Conservation (phyloP, 129 eudicot genomes). For the Oenanthe sinensis region DNA sequence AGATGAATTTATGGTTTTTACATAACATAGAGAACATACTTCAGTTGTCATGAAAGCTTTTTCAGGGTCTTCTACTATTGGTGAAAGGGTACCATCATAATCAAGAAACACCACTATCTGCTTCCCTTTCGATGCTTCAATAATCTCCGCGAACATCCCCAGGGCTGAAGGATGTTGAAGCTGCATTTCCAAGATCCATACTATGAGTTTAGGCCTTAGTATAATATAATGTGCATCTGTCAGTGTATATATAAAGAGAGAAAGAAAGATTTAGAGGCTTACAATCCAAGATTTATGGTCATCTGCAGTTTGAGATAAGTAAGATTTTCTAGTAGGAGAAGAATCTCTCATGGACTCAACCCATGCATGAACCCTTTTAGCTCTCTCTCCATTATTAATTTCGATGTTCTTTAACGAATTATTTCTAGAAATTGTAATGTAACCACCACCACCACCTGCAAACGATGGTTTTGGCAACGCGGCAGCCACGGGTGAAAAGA, state of each 20-base stretch:
- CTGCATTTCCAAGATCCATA: constrained; percentile 15
- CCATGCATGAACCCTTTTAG: constrained; percentile 35
- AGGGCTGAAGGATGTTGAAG: constrained; percentile 73
- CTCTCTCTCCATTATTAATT: constrained; percentile 9
- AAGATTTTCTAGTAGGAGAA: constrained; percentile 56
- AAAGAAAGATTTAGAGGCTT: neutral
- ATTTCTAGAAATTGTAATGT: constrained; percentile 15
- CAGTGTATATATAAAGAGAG: neutral
- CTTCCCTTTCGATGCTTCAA: constrained; percentile 56
- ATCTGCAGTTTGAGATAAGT: constrained; percentile 10
- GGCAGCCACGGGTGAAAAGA: constrained; percentile 19
- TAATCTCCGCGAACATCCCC: constrained; percentile 57
- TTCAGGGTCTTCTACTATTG: constrained; percentile 86
- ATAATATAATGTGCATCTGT: too few species aligned
- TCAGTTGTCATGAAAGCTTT: constrained; percentile 80
- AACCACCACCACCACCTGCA: neutral
- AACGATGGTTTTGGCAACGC: constrained; percentile 21
- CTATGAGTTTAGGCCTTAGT: neutral
- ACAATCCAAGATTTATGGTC: constrained; percentile 59
- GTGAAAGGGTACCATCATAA: constrained; percentile 92
- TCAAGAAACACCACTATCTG: constrained; percentile 77
- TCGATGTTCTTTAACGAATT: constrained; percentile 42
- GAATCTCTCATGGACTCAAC: constrained; percentile 87
- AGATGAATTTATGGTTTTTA: neutral
- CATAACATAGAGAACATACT: constrained; percentile 28